Conservation (phyloP, 352 stramenopile species). For the Thalassiosira ordinaria region DNA sequence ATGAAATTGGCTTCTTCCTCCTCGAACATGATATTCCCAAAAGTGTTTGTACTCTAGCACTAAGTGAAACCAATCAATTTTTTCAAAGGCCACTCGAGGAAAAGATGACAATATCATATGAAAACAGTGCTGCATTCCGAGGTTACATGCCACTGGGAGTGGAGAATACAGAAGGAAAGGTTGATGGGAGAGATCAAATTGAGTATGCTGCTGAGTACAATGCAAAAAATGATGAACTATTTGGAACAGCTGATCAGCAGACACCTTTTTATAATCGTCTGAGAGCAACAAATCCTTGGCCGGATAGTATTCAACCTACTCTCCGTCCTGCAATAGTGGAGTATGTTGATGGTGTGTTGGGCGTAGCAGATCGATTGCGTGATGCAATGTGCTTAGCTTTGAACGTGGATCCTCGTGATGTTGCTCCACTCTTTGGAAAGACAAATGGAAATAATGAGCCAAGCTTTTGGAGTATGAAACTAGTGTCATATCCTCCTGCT, state of each 20-base stretch:
- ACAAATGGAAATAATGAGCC: conserved; percentile 43
- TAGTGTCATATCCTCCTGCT: conserved; percentile 71
- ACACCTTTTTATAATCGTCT: conserved; percentile 63
- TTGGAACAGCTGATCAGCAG: not conserved
- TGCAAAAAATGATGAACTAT: not conserved
- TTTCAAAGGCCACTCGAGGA: conserved; percentile 62
- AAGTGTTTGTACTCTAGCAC: conserved; percentile 30
- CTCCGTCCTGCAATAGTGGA: conserved; percentile 48
- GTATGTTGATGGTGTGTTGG: conserved; percentile 57
- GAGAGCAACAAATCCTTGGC: conserved; percentile 65
- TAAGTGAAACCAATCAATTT: conserved; percentile 65
- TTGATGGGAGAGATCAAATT: conserved; percentile 77
- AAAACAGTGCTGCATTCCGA: conserved; percentile 66
- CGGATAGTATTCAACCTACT: conserved; percentile 57
- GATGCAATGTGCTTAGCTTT: conserved; percentile 72
- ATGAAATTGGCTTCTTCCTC: conserved; percentile 77
- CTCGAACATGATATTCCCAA: conserved; percentile 64
- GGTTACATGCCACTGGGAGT: conserved; percentile 80
- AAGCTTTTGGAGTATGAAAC: conserved; percentile 77
- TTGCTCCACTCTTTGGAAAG: conserved; percentile 53
- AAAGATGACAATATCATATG: conserved; percentile 74
- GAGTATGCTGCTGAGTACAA: conserved; percentile 77
- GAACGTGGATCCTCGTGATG: conserved; percentile 55
- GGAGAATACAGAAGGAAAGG: conserved; percentile 76
- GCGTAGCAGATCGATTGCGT: conserved; percentile 59